Evolutionary conservation across 1,284 basidiomycete genomes (phyloP).

Genomic region (Pulchroboletus neoregius): DNA sequence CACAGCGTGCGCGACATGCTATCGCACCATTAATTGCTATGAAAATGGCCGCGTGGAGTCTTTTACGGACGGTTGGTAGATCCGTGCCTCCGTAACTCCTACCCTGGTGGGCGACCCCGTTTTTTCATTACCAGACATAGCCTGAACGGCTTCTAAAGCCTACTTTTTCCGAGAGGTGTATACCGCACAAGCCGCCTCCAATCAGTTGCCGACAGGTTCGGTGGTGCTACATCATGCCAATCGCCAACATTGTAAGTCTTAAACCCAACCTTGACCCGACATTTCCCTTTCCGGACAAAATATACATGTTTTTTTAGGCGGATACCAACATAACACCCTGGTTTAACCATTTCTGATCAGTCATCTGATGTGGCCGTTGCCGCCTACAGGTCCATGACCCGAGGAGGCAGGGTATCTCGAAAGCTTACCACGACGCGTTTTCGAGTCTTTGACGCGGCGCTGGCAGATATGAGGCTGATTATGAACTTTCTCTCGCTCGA

Average conservation of each 20-base stretch:
- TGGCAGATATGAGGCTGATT: not conserved
- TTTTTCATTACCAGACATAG: not conserved
- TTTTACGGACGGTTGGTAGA: not conserved
- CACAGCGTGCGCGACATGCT: not conserved
- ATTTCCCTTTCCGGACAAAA: constrained; percentile 4
- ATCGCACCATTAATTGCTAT: not conserved
- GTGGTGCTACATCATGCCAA: constrained; percentile 12
- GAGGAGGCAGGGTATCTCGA: not conserved
- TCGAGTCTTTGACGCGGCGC: not conserved
- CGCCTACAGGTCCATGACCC: not conserved
- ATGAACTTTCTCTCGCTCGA: not conserved
- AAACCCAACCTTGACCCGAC: constrained; percentile 1
- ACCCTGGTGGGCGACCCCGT: not conserved
- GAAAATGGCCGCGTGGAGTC: not conserved
- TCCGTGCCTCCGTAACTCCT: not conserved
- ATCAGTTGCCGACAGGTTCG: constrained; percentile 8
- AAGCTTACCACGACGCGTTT: not conserved
- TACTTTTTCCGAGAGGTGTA: not conserved
- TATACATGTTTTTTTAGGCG: not conserved
- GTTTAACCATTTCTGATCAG: not conserved
- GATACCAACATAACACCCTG: not conserved
- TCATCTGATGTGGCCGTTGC: not conserved
- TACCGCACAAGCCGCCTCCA: constrained; percentile 1
- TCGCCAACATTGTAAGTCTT: not conserved
- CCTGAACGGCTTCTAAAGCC: not conserved